A percentile compares a stretch with the other conserved stretches of the same genome.
These are phyloP conservation scores for Oxalis stricta DNA, from an alignment of 441 rosid genomes.

Conservation along the genomic window DNA sequence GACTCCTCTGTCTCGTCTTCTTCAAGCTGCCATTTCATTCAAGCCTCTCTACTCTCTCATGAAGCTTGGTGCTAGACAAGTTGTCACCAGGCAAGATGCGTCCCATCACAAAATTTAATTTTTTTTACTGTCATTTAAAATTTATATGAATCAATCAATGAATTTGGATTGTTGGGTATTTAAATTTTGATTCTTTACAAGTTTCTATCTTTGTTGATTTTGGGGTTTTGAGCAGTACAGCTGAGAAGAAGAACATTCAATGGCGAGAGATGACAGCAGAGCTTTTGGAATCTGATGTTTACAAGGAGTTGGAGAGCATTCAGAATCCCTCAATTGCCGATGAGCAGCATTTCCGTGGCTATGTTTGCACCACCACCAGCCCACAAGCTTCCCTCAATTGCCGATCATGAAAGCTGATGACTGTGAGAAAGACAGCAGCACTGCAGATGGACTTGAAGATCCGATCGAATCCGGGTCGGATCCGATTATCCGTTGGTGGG, in stretches of 20 bases:
- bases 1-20: constrained; percentile 40
- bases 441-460: no score
- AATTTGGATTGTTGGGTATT: constrained; percentile 1
- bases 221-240: constrained; percentile 41
- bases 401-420: no score
- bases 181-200: no score
- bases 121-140: no score
- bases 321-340: constrained; percentile 29
- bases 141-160: no score
- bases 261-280: constrained; percentile 43
- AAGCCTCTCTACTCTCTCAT: constrained; percentile 43
- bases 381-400: constrained; percentile 19
- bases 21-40: constrained; percentile 38
- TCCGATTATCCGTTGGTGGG: no score
- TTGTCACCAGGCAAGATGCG: constrained; percentile 29
- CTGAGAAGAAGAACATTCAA: constrained; percentile 44
- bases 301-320: constrained; percentile 35
- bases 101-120: no score
- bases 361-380: constrained; percentile 14
- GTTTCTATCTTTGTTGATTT: no score
- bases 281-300: constrained; percentile 48
- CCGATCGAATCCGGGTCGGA: no score
- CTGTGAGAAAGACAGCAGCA: no score
- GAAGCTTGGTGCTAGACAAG: constrained; percentile 50
- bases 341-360: constrained; percentile 21